Percentiles rank a stretch among this genome's conserved stretches.
Evolutionary conservation across 208 protist genomes (phyloP).

Genomic region (Crithidia acanthocephali): DNA sequence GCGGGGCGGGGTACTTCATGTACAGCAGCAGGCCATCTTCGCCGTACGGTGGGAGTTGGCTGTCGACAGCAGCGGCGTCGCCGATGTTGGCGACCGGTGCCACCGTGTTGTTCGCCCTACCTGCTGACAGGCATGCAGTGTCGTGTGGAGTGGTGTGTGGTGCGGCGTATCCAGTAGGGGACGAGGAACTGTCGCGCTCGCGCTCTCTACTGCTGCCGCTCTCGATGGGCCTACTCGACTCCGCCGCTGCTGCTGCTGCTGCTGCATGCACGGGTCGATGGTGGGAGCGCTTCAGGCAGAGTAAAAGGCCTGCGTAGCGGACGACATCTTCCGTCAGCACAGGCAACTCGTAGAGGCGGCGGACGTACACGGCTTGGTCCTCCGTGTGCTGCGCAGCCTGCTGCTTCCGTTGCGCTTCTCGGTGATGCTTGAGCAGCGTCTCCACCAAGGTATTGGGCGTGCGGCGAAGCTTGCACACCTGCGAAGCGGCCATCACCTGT

Average conservation of each 20-base stretch:
- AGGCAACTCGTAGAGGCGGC: conserved; percentile 34
- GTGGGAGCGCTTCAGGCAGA: conserved; percentile 15
- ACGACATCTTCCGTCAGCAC: conserved; percentile 30
- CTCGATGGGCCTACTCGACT: background rate
- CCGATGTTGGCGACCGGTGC: background rate
- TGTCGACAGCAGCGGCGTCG: background rate
- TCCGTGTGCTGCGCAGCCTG: conserved; percentile 19
- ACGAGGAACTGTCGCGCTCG: background rate
- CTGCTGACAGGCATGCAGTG: background rate
- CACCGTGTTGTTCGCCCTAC: background rate
- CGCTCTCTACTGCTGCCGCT: background rate
- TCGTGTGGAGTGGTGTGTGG: background rate
- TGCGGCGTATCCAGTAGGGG: background rate
- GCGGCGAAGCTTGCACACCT: conserved; percentile 22
- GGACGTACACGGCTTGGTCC: conserved; percentile 15
- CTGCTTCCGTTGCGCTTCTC: conserved; percentile 19
- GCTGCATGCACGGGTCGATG: background rate
- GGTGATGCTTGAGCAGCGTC: conserved; percentile 22
- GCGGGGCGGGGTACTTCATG: conserved; percentile 72
- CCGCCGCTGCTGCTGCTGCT: background rate
- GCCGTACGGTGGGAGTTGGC: conserved; percentile 15
- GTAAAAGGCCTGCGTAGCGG: conserved; percentile 26
- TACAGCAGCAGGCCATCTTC: conserved; percentile 51
- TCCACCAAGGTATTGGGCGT: conserved; percentile 27
- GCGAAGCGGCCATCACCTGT: conserved; percentile 19